Evolutionary conservation across 2,329 filamentous ascomycete genomes (phyloP), one percentile per base, ranked within the genome.

Genomic region (Trichoderma sp.): DNA sequence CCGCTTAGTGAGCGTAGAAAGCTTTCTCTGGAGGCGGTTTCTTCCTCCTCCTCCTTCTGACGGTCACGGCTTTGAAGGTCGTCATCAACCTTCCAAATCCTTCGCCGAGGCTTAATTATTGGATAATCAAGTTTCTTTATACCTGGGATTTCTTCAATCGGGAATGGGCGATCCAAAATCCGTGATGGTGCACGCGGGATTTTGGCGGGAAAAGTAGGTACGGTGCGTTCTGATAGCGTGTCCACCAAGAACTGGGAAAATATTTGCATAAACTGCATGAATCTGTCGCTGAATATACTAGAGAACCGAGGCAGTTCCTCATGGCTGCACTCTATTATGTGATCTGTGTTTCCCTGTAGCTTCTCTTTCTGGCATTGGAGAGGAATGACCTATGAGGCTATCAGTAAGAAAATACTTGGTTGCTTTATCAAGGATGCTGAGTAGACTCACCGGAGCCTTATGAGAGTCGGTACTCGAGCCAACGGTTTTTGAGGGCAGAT

Each of bases 261-360:
- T n/a, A 60, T 60, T 11, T 64, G 72, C 71, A 74, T 73, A 39
- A 62, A 76, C 8, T 43, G 58, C 26, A 70, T 74, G 65, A 71
- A 73, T 39, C 71, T 51, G 14, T 53, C 36, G 47, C 75, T 74
- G 24, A 72, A 73, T 0, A 73, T 58, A 15, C 73, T 73, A 1
- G 75, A 58, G 34, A 77, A 75, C 3, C 72, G 69, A 14, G 75
- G 64, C 12, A 77, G n/a, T 12, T 75, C 72, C 21, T 71, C 71
- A 21, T 77, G 73, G 28, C 73, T 63, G 47, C 75, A 77, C 34
- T 74, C 70, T 60, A 76, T 69, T 6, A 39, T 28, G 28, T 71
- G 51, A 65, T 73, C 68, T 2, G 60, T 32, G 47, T 73, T 73
- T 18, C 32, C 43, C 21, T 43, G 63, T 14, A 71, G 26, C 7